Evolutionary conservation across 2,329 filamentous ascomycete species (phyloP), one percentile per base, ranked within the genome.

Genomic region (Venturia pyrina): DNA sequence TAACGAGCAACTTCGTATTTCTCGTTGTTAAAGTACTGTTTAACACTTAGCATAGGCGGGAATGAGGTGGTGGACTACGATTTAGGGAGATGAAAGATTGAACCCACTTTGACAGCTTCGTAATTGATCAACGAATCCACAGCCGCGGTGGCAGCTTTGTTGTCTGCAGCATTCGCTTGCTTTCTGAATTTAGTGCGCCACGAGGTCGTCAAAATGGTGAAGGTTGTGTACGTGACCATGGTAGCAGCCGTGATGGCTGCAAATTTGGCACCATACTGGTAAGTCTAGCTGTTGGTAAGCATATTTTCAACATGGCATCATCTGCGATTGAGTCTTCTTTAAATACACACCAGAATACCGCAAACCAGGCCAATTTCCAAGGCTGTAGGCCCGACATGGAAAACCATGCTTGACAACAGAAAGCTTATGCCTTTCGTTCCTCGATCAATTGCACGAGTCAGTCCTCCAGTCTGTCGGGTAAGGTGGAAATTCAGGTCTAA

Each of bases 391-490:
- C 98, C 84, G 66, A 99, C 89, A 75, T 99, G 95, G 72, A 99
- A 98, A 40, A 99, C 91, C 93, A 99, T 99, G 71, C 93, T 97
- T 0, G 92, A 96, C 69, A 99, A 82, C 70, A 99, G 77, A 76
- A 98, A 99, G 81, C 91, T 97, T 75, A 99, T 99, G 68, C 95
- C 96, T 78, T 99, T 99, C 24, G 95, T 99, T 73, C 95, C 95
- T 68, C 96, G 87, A 74, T 99, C 96, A 68, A 99, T 95, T 32
- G 96, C 95, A 69, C 95, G 83, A 1, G 93, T 98, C 69, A 99
- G 78, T 1, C 95, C 95, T 68, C 95, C 95, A 0, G 95, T 99
- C 79, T 99, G 95, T 71, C 96, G 91, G 24, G 89, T 88, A 11
- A 99, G 83, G 75, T 99, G 95, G 77, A 99, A 99, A 76, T 89